Base-by-base conservation (phyloP, 305 asterid species). In the Petunia hybrid region DNA sequence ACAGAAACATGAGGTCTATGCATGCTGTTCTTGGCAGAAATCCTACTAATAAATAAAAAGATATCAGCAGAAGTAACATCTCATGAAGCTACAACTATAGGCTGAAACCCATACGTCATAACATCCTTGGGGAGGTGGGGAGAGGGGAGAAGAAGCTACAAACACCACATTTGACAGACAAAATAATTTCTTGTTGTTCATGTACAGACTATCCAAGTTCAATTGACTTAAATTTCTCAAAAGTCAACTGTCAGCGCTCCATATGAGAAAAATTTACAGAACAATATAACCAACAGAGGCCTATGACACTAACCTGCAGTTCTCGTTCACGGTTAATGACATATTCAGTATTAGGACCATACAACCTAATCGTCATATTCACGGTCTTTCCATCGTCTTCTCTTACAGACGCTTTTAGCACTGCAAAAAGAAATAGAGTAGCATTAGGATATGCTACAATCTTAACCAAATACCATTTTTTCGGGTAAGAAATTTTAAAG, bases 311-410 rank as follows among this genome's bases (percentile, higher is more conserved):
- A 80, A 92, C 98, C 97, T 85, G 92, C 83, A 92, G 85, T 80
- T 95, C 99, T 87, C 99, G 89, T 56, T 91, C 89, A 56, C 98
- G 98, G 82, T 95, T 85, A 85, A 95, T 95, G 77, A 95, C 99
- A 82, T 92, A 94, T 74, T 95, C 98, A 67, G 99, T 95, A 86
- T 95, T 92, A 57, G 99, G 99, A 68, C 99, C 98, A 87, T 92
- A 95, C 74, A 95, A 77, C 84, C 99, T 87, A 83, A 94, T 90
- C 13, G 99, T 94, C 87, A 89, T 71, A 85, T 84, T 80, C 82
- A 87, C 88, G 45, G 64, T 81, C 57, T 83, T 83, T 62, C 88
- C 87, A 6, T 84, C 87, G 2, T 88, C 91, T 80, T 94, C 97
- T 22, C 65, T 90, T 81, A 91, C 95, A 63, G 98, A 90, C 43